A percentile compares a stretch with the other conserved stretches of the same genome.
Conservation (phyloP, 169 alveolate species). For the Plasmodium sp. region DNA sequence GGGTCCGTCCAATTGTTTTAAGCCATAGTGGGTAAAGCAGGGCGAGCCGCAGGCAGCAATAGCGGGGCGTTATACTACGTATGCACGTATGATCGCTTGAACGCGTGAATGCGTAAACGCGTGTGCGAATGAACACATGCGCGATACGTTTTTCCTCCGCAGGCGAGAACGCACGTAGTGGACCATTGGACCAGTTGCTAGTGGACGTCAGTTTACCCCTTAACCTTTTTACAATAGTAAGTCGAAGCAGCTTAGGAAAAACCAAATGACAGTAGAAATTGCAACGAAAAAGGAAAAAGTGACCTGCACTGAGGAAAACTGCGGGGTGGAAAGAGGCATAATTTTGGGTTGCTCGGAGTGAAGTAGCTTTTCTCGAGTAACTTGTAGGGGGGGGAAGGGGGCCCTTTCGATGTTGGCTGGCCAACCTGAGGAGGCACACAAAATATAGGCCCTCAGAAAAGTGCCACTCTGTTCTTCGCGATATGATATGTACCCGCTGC, state of each 20-base stretch:
- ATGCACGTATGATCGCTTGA: background rate
- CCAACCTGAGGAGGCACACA: background rate
- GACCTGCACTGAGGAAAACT: background rate
- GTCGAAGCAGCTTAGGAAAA: background rate
- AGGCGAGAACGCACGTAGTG: background rate
- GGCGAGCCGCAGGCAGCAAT: background rate
- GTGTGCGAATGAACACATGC: background rate
- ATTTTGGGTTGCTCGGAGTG: background rate
- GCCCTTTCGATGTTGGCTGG: background rate
- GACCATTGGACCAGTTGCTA: no score
- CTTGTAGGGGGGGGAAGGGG: background rate
- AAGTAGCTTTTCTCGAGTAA: background rate
- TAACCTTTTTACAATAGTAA: background rate
- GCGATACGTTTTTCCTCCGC: background rate
- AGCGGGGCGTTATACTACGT: background rate
- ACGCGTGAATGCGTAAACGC: background rate
- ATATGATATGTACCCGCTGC: background rate
- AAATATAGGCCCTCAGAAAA: background rate
- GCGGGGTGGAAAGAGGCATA: background rate
- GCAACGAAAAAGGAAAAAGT: background rate
- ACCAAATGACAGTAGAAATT: background rate
- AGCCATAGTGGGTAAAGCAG: background rate
- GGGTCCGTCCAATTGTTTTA: background rate
- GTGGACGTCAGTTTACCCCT: background rate
- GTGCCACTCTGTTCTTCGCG: background rate